Evolutionary conservation across 2,329 filamentous ascomycete genomes (phyloP), one percentile per base, ranked within the genome.

Genomic region (Exophiala bonariae): DNA sequence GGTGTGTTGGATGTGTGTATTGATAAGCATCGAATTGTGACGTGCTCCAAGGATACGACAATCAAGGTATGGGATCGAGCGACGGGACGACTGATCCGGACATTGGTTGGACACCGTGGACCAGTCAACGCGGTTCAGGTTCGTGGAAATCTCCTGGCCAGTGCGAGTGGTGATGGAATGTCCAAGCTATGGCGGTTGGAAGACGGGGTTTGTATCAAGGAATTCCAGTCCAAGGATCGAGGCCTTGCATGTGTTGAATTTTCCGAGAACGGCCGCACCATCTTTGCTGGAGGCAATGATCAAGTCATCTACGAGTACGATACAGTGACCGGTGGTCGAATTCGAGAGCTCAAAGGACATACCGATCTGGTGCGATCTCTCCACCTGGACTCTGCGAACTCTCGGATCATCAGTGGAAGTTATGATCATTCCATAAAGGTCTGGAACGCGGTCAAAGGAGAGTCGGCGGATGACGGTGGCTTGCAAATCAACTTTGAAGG

Each of bases 361-460:
- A 80, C 85, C 20, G 86, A 86, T 50, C 79, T 99, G 22, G 92
- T 99, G 18, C 85, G 93, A 48, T 93, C 87, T 41, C 73, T 99
- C 50, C 91, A 96, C 73, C 82, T 97, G 54, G 93, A 99, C 68
- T 89, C 83, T 44, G 79, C 87, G 45, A 93, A 89, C 62, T 86
- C 87, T 14, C 83, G 93, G 39, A 83, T 99, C 22, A 80, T 99
- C 50, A 95, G 88, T 57, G 93, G 89, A 14, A 93, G 87, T 64
- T 99, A 99, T 66, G 93, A 99, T 65, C 88, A 89, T 60, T 91
- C 92, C 60, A 91, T 99, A 65, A 95, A 95, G 65, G 89, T 97
- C 1, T 96, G 90, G 69, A 88, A 97, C 66, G 86, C 95, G 70
- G 82, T 85, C 57, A 85, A 83, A 1, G 92, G 91, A 28, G 74